A percentile compares a stretch with the other conserved stretches of the same genome.
Evolutionary conservation across 352 stramenopile species (phyloP).

Genomic region (Globisporangium middletonii): DNA sequence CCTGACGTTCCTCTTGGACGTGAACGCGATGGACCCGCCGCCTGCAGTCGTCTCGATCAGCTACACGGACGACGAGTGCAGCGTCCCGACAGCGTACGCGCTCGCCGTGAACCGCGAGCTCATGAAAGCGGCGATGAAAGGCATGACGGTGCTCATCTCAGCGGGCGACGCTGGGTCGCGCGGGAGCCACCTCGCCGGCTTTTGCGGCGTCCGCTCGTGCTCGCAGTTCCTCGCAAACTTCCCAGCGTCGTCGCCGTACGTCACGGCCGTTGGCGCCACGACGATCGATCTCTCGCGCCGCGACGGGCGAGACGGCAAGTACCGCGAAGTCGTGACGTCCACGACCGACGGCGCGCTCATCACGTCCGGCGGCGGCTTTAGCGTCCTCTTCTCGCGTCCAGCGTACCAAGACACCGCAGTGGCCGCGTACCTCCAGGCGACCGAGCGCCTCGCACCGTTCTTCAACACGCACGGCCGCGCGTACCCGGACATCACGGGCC

Average conservation of each 20-base stretch:
- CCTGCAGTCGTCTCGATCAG: conserved; percentile 72
- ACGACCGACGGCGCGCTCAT: conserved; percentile 44
- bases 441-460: conserved; percentile 12
- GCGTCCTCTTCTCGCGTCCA: conserved; percentile 39
- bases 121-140: conserved; percentile 63
- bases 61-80: conserved; percentile 81
- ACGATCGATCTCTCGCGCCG: conserved; percentile 18
- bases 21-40: conserved; percentile 58
- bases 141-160: conserved; percentile 62
- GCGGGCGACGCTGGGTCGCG: conserved; percentile 58
- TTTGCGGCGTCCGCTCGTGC: conserved; percentile 35
- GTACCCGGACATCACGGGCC: conserved; percentile 57
- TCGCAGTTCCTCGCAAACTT: conserved; percentile 62
- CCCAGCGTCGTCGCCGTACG: conserved; percentile 65
- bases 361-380: conserved; percentile 73
- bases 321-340: conserved; percentile 45
- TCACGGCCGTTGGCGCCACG: conserved; percentile 62
- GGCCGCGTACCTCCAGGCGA: conserved; percentile 25
- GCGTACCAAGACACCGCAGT: conserved; percentile 42
- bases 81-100: conserved; percentile 44
- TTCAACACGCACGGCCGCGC: conserved; percentile 45
- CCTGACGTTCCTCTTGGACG: conserved; percentile 57
- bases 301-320: conserved; percentile 18
- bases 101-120: conserved; percentile 63
- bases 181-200: conserved; percentile 43